A percentile compares a stretch with the other conserved stretches of the same genome.
Evolutionary conservation across 192 early-diverging fungal species (phyloP).

Genomic region (Piromyces sp.): DNA sequence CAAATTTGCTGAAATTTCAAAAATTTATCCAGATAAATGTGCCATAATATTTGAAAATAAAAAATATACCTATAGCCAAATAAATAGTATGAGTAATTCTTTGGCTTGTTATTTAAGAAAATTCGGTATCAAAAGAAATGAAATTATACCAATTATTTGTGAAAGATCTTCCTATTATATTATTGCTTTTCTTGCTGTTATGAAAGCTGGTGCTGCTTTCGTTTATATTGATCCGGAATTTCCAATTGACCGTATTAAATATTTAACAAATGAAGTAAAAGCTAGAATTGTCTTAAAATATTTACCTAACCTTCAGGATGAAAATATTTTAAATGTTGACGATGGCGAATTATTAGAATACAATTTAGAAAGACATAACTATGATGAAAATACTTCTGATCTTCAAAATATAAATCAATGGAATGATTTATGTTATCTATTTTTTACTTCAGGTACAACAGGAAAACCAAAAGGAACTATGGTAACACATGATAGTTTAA

Average conservation of each 20-base stretch:
- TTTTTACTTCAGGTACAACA: too few relatives aligned
- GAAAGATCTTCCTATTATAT: background rate
- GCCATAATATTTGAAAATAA: background rate
- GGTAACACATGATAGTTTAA: too few relatives aligned
- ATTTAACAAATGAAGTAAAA: background rate
- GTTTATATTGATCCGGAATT: background rate
- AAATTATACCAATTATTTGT: background rate
- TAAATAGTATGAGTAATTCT: background rate
- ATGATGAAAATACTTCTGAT: too few relatives aligned
- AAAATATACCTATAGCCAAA: background rate
- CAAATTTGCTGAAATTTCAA: background rate
- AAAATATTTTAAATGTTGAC: too few relatives aligned
- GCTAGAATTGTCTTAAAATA: too few relatives aligned
- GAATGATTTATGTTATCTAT: too few relatives aligned
- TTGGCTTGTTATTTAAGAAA: background rate
- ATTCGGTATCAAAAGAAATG: background rate
- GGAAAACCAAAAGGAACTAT: too few relatives aligned
- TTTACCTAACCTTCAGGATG: too few relatives aligned
- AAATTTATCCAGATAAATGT: background rate
- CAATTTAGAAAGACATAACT: too few relatives aligned
- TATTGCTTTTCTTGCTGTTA: background rate
- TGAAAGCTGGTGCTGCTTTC: background rate
- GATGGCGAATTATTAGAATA: too few relatives aligned
- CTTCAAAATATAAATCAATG: too few relatives aligned
- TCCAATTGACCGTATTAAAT: background rate